phyloP scores from a whole-genome alignment of 768 basidiomycete genomes.

The Rhodotorula sphaerocarpa region DNA sequence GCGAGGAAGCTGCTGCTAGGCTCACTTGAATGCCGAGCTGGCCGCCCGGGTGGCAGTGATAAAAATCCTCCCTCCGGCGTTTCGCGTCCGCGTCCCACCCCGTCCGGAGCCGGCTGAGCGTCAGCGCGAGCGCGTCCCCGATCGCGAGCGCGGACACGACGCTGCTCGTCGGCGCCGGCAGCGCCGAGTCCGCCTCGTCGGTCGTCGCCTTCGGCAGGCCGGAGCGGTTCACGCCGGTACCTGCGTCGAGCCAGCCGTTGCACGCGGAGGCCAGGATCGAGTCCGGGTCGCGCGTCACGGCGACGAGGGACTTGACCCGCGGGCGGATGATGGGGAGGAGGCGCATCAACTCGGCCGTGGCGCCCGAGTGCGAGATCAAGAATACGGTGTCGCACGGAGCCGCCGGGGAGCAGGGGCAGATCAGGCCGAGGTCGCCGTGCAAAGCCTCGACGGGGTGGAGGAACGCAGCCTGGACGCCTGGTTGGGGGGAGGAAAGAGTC shows the following conservation, averaged over 20 bases:
- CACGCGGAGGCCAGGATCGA: slow-evolving; percentile 34
- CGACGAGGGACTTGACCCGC: slow-evolving; percentile 29
- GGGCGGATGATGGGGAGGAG: slow-evolving; percentile 35
- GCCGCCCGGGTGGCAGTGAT: slow-evolving; percentile 36
- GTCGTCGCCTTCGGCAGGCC: slow-evolving; percentile 23
- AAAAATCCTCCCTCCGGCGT: slow-evolving; percentile 31
- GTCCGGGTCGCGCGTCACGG: slow-evolving; percentile 36
- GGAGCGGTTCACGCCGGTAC: slow-evolving; percentile 30
- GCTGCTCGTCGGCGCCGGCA: slow-evolving; percentile 39
- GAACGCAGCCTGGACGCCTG: slow-evolving; percentile 38
- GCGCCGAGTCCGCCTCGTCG: slow-evolving; percentile 38
- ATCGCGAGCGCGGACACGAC: slow-evolving; percentile 37
- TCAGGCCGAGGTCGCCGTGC: slow-evolving; percentile 39
- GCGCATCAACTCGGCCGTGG: slow-evolving; percentile 38
- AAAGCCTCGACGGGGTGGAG: slow-evolving; percentile 39
- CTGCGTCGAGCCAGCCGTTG: slow-evolving; percentile 36
- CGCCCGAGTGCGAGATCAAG: slow-evolving; percentile 39
- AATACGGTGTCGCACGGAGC: slow-evolving; percentile 35
- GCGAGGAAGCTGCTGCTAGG: neutral
- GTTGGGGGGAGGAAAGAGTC: no score
- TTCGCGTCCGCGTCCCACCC: slow-evolving; percentile 37
- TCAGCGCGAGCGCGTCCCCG: slow-evolving; percentile 37
- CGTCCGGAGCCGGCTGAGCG: slow-evolving; percentile 21
- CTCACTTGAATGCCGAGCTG: slow-evolving; percentile 30
- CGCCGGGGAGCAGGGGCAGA: slow-evolving; percentile 32